Evolutionary conservation across 495 filamentous ascomycete genomes (phyloP).

Genomic region (Neurospora pannonica): DNA sequence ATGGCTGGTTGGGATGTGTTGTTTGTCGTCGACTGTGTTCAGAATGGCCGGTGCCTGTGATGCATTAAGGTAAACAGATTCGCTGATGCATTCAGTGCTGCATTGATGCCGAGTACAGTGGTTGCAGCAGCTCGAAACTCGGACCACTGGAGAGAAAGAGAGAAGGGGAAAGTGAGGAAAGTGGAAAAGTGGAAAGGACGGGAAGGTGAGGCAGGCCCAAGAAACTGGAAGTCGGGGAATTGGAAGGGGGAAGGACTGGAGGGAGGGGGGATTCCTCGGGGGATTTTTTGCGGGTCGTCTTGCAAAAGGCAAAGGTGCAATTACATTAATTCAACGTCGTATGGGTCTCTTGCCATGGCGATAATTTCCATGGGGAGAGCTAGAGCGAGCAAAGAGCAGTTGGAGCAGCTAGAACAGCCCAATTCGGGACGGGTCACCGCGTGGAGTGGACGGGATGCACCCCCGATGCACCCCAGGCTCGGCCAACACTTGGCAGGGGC

Average conservation of each 20-base stretch:
- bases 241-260: not conserved
- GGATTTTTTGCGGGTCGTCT: not conserved
- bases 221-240: not conserved
- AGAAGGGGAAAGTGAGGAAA: not conserved
- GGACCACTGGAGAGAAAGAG: not conserved
- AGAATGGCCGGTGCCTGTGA: not conserved
- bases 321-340: not conserved
- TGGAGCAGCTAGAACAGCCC: not conserved
- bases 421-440: not conserved
- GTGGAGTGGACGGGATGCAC: not conserved
- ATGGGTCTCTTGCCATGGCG: not conserved
- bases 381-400: not conserved
- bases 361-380: not conserved
- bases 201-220: not conserved
- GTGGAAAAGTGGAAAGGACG: not conserved
- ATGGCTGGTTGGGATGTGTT: not conserved
- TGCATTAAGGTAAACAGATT: not conserved
- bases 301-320: not conserved
- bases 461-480: not conserved
- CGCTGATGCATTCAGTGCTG: not conserved
- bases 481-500: not conserved
- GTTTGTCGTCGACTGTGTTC: not conserved
- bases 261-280: not conserved
- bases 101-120: not conserved
- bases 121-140: not conserved